Evolutionary conservation across 2,329 filamentous ascomycete genomes (phyloP), one percentile per base, ranked within the genome.

Genomic region (Venturia asperata): DNA sequence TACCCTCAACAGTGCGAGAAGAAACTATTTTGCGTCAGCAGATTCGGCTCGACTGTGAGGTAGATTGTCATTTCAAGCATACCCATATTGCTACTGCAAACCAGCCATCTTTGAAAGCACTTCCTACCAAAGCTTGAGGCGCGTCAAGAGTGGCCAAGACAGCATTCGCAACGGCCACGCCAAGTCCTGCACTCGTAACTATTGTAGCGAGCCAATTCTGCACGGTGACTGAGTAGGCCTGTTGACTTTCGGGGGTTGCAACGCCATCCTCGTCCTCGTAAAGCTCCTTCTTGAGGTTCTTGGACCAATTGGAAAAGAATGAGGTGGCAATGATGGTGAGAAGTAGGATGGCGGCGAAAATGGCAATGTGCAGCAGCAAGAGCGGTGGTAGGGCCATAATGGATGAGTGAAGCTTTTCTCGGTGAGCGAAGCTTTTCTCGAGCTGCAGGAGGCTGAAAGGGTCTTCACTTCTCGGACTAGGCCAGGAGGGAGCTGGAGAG

Each of bases 261-360:
- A 82, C 80, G 61, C 89, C 89, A 75, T 92, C 89, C 67, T 81
- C 76, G 71, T 92, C 89, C 69, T 86, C 78, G 71, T 92, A 92
- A 24, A 62, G 64, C 17, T 24, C 55, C 34, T 43, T 42, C n/a
- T 49, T 56, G 10, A 10, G 41, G 6, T 42, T 56, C 15, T 27
- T 42, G 11, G 34, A 47, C 47, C 43, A 56, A n/a, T 11, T 39
- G 11, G 34, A 42, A 30, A 64, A 27, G 7, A 21, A 47, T 2
- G 24, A 21, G 19, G 42, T 47, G 19, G 52, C 47, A 41, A 41
- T 19, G 52, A 45, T 39, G 63, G 37, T 58, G n/a, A 64, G 37
- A 37, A 56, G 52, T 11, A 60, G 11, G 30, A 58, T 30, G 5
- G 52, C 30, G n/a, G 47, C 37, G 5, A 49, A 24, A n/a, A 64